phyloP scores from a whole-genome alignment of 2,329 filamentous ascomycete genomes.

The Paraphaeosphaeria sporulosa region DNA sequence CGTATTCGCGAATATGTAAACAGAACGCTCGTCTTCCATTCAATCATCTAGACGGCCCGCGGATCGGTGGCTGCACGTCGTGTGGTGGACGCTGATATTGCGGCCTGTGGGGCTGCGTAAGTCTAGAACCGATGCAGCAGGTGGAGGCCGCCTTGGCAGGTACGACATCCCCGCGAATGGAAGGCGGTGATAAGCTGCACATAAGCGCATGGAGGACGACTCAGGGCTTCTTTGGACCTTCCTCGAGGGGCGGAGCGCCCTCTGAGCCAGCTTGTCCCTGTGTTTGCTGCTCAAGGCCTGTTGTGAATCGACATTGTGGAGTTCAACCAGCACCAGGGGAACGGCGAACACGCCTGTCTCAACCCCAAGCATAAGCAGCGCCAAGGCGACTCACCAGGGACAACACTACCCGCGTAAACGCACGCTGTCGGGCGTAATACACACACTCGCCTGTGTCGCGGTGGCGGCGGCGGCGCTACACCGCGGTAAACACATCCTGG shows the following conservation, averaged over 20 bases:
- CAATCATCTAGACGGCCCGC: not conserved
- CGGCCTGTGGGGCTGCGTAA: not conserved
- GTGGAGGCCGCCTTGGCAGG: constrained; percentile 6
- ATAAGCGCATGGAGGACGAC: not conserved
- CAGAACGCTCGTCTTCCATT: not conserved
- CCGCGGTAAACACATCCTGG: not conserved
- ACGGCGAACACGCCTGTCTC: not conserved
- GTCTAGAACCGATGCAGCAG: constrained; percentile 4
- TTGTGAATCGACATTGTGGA: not conserved
- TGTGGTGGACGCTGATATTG: constrained; percentile 1
- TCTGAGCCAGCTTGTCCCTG: too few relatives aligned
- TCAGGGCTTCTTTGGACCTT: not conserved
- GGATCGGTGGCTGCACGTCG: not conserved
- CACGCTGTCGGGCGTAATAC: not conserved
- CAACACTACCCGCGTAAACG: not conserved
- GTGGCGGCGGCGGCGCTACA: not conserved
- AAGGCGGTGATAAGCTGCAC: constrained; percentile 5
- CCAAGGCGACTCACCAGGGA: not conserved
- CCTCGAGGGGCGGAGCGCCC: not conserved
- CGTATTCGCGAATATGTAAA: not conserved
- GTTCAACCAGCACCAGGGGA: not conserved
- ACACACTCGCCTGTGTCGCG: too few relatives aligned
- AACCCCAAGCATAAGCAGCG: too few relatives aligned
- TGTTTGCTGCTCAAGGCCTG: not conserved
- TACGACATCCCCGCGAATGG: constrained; percentile 7